phyloP scores from a whole-genome alignment of 371 early-diverging fungal species.

The Mycotypha africana region DNA sequence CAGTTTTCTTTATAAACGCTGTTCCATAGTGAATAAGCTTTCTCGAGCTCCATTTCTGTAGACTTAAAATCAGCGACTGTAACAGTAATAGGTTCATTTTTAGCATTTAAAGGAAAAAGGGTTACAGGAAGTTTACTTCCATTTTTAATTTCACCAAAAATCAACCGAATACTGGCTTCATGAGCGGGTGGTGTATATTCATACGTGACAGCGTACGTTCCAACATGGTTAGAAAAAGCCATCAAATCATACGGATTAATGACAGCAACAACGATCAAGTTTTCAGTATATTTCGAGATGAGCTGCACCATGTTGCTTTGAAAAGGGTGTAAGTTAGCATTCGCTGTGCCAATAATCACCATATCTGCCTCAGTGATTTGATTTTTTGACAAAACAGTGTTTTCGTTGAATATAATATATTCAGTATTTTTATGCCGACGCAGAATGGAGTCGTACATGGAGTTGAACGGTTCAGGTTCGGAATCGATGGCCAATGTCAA shows the following conservation, averaged over 20 bases:
- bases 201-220: conserved; percentile 38
- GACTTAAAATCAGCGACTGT: background rate
- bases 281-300: conserved; percentile 14
- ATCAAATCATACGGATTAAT: conserved; percentile 46
- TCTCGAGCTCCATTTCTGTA: conserved; percentile 7
- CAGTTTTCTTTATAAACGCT: conserved; percentile 11
- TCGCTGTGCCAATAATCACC: conserved; percentile 43
- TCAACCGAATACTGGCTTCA: conserved; percentile 28
- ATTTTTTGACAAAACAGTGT: conserved; percentile 6
- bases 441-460: conserved; percentile 22
- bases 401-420: conserved; percentile 28
- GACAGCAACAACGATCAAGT: conserved; percentile 27
- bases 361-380: conserved; percentile 10
- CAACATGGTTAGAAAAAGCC: conserved; percentile 25
- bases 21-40: conserved; percentile 22
- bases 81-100: background rate
- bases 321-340: conserved; percentile 39
- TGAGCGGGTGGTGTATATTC: conserved; percentile 46
- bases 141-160: conserved; percentile 32
- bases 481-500: conserved; percentile 42
- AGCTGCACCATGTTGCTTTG: conserved; percentile 31
- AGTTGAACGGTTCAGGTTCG: conserved; percentile 38
- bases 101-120: conserved; percentile 25
- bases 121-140: conserved; percentile 31
- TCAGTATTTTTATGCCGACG: conserved; percentile 25